Conservation (phyloP, 2,329 filamentous ascomycete species). For the Xylaria sp. region DNA sequence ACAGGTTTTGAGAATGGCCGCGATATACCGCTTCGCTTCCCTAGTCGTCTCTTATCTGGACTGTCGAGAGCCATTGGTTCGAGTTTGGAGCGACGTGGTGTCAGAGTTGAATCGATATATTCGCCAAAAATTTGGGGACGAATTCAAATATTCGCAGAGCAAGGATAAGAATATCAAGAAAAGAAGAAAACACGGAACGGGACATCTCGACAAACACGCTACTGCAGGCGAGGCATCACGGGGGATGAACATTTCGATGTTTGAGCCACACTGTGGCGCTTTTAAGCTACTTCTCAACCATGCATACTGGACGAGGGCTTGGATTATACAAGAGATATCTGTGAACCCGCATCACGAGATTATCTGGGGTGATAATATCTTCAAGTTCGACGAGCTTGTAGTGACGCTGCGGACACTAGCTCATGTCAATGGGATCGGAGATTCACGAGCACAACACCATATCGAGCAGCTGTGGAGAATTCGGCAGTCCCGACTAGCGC, state of each 20-base stretch:
- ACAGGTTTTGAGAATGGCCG: not conserved
- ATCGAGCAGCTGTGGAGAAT: not conserved
- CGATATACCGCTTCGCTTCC: not conserved
- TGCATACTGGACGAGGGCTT: conserved; percentile 4
- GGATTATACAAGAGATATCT: conserved; percentile 12
- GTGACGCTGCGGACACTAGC: not conserved
- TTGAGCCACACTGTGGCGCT: not conserved
- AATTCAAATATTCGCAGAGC: not conserved
- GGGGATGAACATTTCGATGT: not conserved
- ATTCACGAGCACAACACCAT: not conserved
- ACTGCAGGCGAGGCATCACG: not conserved
- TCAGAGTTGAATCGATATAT: not conserved
- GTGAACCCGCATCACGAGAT: not conserved
- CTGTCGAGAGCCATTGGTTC: not conserved
- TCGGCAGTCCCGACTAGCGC: not conserved
- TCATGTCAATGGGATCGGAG: not conserved
- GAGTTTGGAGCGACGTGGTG: not conserved
- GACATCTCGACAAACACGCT: not conserved
- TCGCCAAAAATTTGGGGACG: not conserved
- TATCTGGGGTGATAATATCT: not conserved
- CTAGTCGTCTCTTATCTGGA: conserved; percentile 4
- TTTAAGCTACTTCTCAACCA: not conserved
- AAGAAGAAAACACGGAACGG: not conserved
- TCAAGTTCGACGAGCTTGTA: not conserved
- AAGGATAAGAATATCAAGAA: not conserved